Base-by-base conservation (phyloP, 495 filamentous ascomycete species). In the Cudoniella acicularis region DNA sequence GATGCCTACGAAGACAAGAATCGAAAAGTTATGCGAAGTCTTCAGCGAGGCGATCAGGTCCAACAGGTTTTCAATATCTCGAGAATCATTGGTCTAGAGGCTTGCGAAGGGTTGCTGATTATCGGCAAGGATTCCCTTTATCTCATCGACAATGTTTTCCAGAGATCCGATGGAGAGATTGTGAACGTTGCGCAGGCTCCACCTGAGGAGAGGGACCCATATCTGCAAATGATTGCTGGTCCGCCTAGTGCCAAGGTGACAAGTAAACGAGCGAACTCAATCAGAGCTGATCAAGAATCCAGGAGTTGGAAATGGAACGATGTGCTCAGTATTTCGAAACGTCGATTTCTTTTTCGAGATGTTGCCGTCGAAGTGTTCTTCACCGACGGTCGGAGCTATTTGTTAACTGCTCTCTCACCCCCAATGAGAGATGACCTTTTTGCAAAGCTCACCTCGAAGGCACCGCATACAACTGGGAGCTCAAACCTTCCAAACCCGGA, bases 1-100 rank as follows among this genome's bases (percentile, higher is more conserved):
- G 93, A 95, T 54, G 86, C 85, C 10, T 96, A 90, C 65, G 94
- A 98, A 72, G 94, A 98, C 68, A 97, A 96, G 75, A 97, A 98
- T 66, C 79, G 94, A 16, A 97, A 95, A 72, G 94, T 98, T 49
- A 92, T 98, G 90, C 80, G 94, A 57, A 96, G 90, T 62, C 79
- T 98, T 11, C 89, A 96, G 59, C 88, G 90, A 27, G 90, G 90
- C 3, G 94, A 98, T 65, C 79, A 90, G 54, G 92, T 98, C n/a
- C 90, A 96, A 66, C 86, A 88, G 62, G 90, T 96, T 6, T 94
- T 90, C 77, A 98, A 98, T 67, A 85, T 96, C 56, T 97, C 94
- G 45, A 84, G 95, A 9, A 90, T 98, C 51, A 86, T 96, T 53
- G 94, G 94, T 9, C 76, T 98, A 3, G 93, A 98, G 64, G 92